Evolutionary conservation across 140 eudicot genomes (phyloP), one percentile per base, ranked within the genome.

Genomic region (Stevia rebaudiana): DNA sequence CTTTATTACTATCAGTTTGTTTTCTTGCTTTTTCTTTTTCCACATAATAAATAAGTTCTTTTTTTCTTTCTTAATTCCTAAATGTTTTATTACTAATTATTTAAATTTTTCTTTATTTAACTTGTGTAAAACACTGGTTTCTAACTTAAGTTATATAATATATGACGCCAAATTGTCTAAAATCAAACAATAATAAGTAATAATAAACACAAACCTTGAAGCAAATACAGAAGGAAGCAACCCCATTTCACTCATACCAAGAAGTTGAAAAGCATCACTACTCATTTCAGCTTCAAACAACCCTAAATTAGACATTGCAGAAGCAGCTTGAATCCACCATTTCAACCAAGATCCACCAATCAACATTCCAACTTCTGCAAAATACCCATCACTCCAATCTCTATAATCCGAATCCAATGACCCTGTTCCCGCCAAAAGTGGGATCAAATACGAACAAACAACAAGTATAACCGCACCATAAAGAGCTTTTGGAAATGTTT

Each of bases 201-300:
- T 8, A 57, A 17, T 19, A 6, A 51, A 65, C 3, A 60, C 69
- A 35, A 67, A 83, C 90, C 95, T 84, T 19, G 79, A 67, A 84
- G 89, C 94, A 65, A 84, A 90, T 33, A 86, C 49, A 31, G 92
- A 65, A 49, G 97, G 95, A 11, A 90, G 81, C 95, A 90, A 84
- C 51, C 97, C 97, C 22, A 86, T 80, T 70, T 90, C 95, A 65
- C 95, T 82, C 97, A 90, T 90, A 12, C 97, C 97, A 65, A 90
- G 86, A 57, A 90, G 95, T 67, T 90, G 97, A 62, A 79, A 90
- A 35, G 94, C 79, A 78, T 87, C 95, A 40, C 90, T 78, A 67
- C 97, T 90, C 97, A 90, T 87, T 69, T 90, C 97, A 36, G 94
- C 95, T 68, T 86, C 90, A 70, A 87, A 90, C 83, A 90, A 50